Base-by-base conservation (phyloP, 495 filamentous ascomycete species). In the Parathielavia appendiculata region DNA sequence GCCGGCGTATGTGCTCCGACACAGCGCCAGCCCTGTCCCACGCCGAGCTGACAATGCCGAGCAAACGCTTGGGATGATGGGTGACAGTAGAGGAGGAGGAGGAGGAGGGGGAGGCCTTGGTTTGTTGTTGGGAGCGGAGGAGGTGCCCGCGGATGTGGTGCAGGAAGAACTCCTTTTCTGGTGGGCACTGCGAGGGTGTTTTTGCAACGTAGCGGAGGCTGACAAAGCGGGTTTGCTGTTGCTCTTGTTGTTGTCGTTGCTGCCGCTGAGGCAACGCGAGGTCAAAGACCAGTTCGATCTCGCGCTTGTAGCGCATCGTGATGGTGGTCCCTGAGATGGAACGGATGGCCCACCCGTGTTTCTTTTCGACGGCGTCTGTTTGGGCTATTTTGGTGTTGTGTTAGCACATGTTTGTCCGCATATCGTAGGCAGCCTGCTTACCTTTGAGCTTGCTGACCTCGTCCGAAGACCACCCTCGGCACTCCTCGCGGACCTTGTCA, bases 401-500 rank as follows among this genome's bases (percentile, higher is more conserved):
- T 58, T 40, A 64, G 52, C 40, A 19, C 22, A 26, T 30, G 43
- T 47, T 49, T 35, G 1, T 11, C 26, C 17, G 11, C 32, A 36
- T 19, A n/a, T 13, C 35, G 8, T 58, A 43, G 38, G 43, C 59
- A 43, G 47, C 36, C 10, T 1, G 17, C 79, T 65, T 73, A 90
- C 87, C 79, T 78, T 92, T 89, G 9, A 92, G 74, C 23, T 77
- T 77, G 52, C 72, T 76, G 54, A 97, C 86, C 68, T 97, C 93
- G 17, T 76, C 81, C 32, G 84, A 79, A 58, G 84, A 93, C 88
- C 91, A 96, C 20, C 93, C 91, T 17, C 91, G 82, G 69, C 87
- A 96, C 63, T 93, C 85, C 69, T 95, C 90, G 60, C 86, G 83
- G 38, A 95, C 76, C 56, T 84, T 85, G 65, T 97, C 91, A 0